Evolutionary conservation across 768 basidiomycete genomes (phyloP).

Genomic region (Lyophyllum atratum): DNA sequence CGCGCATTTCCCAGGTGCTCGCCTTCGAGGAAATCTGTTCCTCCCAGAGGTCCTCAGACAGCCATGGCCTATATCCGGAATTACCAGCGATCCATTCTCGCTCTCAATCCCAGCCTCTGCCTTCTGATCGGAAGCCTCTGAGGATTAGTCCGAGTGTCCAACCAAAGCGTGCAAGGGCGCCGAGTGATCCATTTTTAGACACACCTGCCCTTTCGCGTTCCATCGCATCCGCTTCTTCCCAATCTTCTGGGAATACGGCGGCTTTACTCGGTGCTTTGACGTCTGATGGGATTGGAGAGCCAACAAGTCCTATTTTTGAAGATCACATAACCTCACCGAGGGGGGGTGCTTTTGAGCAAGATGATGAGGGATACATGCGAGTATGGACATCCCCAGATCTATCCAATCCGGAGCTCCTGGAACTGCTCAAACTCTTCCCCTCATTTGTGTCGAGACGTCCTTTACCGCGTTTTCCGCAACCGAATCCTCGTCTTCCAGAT

Average conservation of each 20-base stretch:
- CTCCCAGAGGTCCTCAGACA: slow-evolving; percentile 34
- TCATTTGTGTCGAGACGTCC: slow-evolving; percentile 68
- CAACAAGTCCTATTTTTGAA: slow-evolving; percentile 37
- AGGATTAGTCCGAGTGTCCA: slow-evolving; percentile 45
- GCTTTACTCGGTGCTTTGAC: slow-evolving; percentile 30
- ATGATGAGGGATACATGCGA: slow-evolving; percentile 58
- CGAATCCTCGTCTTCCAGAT: slow-evolving; percentile 47
- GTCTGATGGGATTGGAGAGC: slow-evolving; percentile 41
- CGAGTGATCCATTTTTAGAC: slow-evolving; percentile 81
- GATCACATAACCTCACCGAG: slow-evolving; percentile 36
- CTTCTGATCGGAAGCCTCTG: slow-evolving; percentile 41
- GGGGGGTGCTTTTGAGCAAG: slow-evolving; percentile 29
- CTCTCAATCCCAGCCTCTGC: slow-evolving; percentile 56
- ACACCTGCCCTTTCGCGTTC: slow-evolving; percentile 62
- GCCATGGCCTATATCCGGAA: slow-evolving; percentile 33
- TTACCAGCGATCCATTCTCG: slow-evolving; percentile 50
- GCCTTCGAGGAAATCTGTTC: slow-evolving; percentile 75
- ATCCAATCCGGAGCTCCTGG: slow-evolving; percentile 69
- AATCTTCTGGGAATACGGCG: slow-evolving; percentile 38
- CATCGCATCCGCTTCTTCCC: slow-evolving; percentile 54
- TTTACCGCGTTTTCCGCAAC: slow-evolving; percentile 70
- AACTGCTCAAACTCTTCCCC: slow-evolving; percentile 75
- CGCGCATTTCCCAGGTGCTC: slow-evolving; percentile 34
- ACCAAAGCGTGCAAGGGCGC: slow-evolving; percentile 68
- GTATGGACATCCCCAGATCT: slow-evolving; percentile 85